phyloP scores from a whole-genome alignment of 108 stramenopile species.

The Cylindrotheca closterium region DNA sequence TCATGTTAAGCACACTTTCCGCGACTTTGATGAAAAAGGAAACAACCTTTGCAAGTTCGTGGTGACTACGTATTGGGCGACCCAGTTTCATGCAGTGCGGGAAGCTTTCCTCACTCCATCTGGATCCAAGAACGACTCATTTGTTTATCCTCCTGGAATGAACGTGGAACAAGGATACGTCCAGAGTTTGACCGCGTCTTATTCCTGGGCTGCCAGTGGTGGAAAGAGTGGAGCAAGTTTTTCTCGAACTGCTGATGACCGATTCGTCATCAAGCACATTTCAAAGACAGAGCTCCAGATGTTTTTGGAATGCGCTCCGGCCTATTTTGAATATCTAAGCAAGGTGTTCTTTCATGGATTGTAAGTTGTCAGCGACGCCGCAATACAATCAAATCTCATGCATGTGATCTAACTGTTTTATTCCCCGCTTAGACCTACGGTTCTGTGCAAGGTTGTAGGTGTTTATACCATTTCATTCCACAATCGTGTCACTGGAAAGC shows the following conservation, averaged over 20 bases:
- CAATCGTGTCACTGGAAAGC: constrained; percentile 90
- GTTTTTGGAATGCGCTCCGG: constrained; percentile 96
- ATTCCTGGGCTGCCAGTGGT: constrained; percentile 88
- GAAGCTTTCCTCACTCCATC: constrained; percentile 70
- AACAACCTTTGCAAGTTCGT: constrained; percentile 91
- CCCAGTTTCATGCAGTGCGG: constrained; percentile 95
- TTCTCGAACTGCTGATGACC: constrained; percentile 77
- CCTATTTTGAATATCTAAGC: constrained; percentile 96
- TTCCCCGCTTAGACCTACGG: constrained; percentile 49
- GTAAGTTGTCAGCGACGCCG: constrained; percentile 15
- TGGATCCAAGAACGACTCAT: constrained; percentile 15
- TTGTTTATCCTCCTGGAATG: constrained; percentile 10
- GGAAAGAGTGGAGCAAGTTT: constrained; percentile 94
- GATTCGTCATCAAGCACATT: constrained; percentile 95
- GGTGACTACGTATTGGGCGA: constrained; percentile 94
- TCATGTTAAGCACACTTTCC: constrained; percentile 91
- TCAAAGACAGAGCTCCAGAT: constrained; percentile 95
- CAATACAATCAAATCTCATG: not conserved
- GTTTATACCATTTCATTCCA: constrained; percentile 97
- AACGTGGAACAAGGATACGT: constrained; percentile 83
- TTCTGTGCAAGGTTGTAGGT: constrained; percentile 94
- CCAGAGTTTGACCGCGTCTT: constrained; percentile 77
- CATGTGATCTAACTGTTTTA: constrained; percentile 7
- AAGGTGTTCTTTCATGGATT: constrained; percentile 95
- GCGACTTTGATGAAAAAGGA: constrained; percentile 89